Evolutionary conservation across 2,329 filamentous ascomycete genomes (phyloP).

Genomic region (Neurospora sp.): DNA sequence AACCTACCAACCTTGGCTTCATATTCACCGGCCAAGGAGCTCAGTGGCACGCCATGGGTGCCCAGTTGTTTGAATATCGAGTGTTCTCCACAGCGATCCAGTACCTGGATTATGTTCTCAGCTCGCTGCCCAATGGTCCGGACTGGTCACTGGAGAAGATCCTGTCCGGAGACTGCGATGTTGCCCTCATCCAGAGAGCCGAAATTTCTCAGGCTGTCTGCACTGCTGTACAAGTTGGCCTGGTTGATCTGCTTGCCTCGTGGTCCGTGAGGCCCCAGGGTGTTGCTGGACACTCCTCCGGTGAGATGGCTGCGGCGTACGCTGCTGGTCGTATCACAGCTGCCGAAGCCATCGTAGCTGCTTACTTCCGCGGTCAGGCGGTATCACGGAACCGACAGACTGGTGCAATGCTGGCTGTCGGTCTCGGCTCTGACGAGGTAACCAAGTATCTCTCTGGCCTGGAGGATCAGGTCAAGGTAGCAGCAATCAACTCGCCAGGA

Average conservation of each 20-base stretch:
- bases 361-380: slow-evolving; percentile 21
- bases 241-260: slow-evolving; percentile 28
- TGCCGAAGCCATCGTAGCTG: slow-evolving; percentile 27
- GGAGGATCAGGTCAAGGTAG: slow-evolving; percentile 5
- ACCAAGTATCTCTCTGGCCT: neutral
- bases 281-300: slow-evolving; percentile 32
- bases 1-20: slow-evolving; percentile 7
- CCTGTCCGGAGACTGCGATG: slow-evolving; percentile 2
- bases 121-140: neutral
- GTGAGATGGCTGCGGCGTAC: slow-evolving; percentile 36
- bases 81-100: slow-evolving; percentile 12
- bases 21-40: slow-evolving; percentile 23
- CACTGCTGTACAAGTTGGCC: slow-evolving; percentile 30
- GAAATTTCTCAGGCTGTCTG: slow-evolving; percentile 23
- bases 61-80: slow-evolving; percentile 15
- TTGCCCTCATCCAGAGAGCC: slow-evolving; percentile 9
- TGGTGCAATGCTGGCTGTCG: slow-evolving; percentile 20
- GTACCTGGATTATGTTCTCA: slow-evolving; percentile 2
- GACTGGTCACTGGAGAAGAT: slow-evolving; percentile 2
- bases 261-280: slow-evolving; percentile 23
- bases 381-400: slow-evolving; percentile 2
- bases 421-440: slow-evolving; percentile 15
- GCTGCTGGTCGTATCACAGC: slow-evolving; percentile 26
- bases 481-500: slow-evolving; percentile 8
- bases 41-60: slow-evolving; percentile 21